Evolutionary conservation across 2,329 filamentous ascomycete species (phyloP), one percentile per base, ranked within the genome.

Genomic region (Microcyclospora tardicrescens): DNA sequence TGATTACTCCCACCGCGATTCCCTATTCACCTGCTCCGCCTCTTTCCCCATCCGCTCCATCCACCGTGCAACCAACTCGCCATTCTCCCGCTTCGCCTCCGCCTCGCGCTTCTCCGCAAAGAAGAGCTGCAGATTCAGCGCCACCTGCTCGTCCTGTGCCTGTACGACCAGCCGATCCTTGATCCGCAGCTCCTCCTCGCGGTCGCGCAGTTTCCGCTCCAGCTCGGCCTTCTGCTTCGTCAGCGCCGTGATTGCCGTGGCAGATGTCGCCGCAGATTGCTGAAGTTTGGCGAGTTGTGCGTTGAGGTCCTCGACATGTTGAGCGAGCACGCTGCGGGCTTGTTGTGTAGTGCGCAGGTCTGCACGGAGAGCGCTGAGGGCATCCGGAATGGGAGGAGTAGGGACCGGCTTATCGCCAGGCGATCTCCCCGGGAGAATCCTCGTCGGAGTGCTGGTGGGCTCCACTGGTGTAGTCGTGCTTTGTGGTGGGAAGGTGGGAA

Each of bases 81-180:
- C 79, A 56, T 96, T 96, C 59, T 96, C 91, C 42, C 70, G 72
- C 56, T 78, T 75, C 45, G 93, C 66, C 60, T 77, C 79, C 56
- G 80, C 77, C 19, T 73, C 70, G 54, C 77, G 76, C 57, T 87
- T 75, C 58, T 93, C 86, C 2, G 81, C 79, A 67, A 95, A 75
- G 50, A 91, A 86, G 33, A 95, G 69, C 61, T 96, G 83, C 48
- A 96, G 68, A 49, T 87, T 87, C 34, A 95, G 64, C 1, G 84
- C 80, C 36, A 93, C 79, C 61, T 94, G 79, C 61, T 98, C 91
- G 61, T 95, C 87, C 63, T 96, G 89, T 38, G 94, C 79, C 53
- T 89, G 75, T 67, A 86, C 81, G 2, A 93, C 72, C 47, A 95
- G 65, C 58, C 87, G 84, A 27, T 78, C 77, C 67, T 95, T 95